These are phyloP conservation scores for Phytophthora tentaculata DNA, from an alignment of 352 stramenopile species.

Conservation along the genomic window DNA sequence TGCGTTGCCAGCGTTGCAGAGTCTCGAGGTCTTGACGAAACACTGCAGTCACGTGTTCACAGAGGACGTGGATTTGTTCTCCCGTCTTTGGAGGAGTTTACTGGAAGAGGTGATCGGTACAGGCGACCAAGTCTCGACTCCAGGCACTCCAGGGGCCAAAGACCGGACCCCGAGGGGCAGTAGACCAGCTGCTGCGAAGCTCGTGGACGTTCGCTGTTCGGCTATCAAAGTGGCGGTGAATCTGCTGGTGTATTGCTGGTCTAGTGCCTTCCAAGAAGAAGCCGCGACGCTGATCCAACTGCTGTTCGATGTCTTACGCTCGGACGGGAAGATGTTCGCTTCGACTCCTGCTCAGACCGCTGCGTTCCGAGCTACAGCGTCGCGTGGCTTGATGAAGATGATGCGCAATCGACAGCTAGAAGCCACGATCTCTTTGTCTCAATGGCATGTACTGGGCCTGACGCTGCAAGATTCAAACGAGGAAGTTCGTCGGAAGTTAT, in stretches of 20 bases:
- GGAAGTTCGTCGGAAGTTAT: conserved; percentile 70
- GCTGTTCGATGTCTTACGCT: conserved; percentile 69
- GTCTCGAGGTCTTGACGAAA: conserved; percentile 71
- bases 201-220: conserved; percentile 61
- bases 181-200: conserved; percentile 18
- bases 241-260: conserved; percentile 53
- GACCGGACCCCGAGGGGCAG: conserved; percentile 31
- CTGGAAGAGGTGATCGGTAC: conserved; percentile 45
- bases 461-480: conserved; percentile 78
- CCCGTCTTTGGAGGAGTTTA: conserved; percentile 54
- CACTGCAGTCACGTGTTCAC: conserved; percentile 42
- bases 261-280: conserved; percentile 23
- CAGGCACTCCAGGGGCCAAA: conserved; percentile 18
- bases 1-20: conserved; percentile 54
- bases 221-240: conserved; percentile 71
- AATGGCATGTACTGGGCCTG: conserved; percentile 85
- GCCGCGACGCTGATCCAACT: conserved; percentile 51
- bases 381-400: conserved; percentile 68
- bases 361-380: conserved; percentile 58
- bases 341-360: conserved; percentile 43
- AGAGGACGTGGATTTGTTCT: conserved; percentile 30
- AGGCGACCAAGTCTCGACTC: conserved; percentile 1
- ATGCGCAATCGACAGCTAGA: conserved; percentile 67
- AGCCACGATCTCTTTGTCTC: conserved; percentile 46
- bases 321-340: conserved; percentile 56